These are phyloP conservation scores for Candida easanensis DNA, from an alignment of 805 yeast species.

Conservation along the genomic window DNA sequence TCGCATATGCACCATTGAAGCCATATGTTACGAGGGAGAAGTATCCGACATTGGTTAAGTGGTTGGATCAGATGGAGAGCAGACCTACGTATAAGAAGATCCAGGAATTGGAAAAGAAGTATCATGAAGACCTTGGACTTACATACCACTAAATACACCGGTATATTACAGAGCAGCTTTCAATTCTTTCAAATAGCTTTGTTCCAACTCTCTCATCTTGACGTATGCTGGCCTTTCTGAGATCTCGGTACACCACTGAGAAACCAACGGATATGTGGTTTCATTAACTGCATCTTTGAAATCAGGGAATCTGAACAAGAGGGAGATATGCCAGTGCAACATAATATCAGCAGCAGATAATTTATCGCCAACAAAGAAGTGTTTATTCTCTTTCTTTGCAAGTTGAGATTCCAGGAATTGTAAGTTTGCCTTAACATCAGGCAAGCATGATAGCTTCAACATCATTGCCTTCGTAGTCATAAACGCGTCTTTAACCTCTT, in stretches of 20 bases:
- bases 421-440: too few relatives aligned
- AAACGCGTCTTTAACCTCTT: too few relatives aligned
- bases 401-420: too few relatives aligned
- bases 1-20: constrained; percentile 16
- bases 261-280: not conserved
- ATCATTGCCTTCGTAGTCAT: too few relatives aligned
- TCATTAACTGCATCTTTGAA: not conserved
- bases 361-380: not conserved
- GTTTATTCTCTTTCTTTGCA: too few relatives aligned
- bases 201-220: not conserved
- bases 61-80: not conserved
- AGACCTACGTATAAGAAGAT: constrained; percentile 4
- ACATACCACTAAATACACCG: too few relatives aligned
- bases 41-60: constrained; percentile 3
- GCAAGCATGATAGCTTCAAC: too few relatives aligned
- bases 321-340: not conserved
- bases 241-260: not conserved
- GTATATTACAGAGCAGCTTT: too few relatives aligned
- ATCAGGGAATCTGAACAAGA: not conserved
- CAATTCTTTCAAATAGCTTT: too few relatives aligned
- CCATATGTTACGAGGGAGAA: not conserved
- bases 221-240: not conserved
- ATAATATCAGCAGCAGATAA: not conserved
- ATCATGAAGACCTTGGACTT: not conserved
- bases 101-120: not conserved